These are phyloP conservation scores for Ilex paraguariensis DNA, from an alignment of 305 asterid genomes.

Conservation along the genomic window DNA sequence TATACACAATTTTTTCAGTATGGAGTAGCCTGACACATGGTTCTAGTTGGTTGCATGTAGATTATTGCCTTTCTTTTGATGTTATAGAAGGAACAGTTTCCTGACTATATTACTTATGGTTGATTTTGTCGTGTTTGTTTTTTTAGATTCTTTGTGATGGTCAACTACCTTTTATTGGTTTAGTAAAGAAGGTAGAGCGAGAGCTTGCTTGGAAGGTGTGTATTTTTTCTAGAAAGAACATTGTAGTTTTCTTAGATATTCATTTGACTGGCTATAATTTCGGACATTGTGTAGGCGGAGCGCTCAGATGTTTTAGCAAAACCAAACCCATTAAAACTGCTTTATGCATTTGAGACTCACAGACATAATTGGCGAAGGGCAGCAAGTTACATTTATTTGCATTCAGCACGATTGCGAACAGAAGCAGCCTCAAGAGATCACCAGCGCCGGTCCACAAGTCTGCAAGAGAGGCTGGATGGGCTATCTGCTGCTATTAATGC, in stretches of 20 bases:
- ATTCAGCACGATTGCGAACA: conserved; percentile 64
- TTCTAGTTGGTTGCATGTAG: neutral
- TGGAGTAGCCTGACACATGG: neutral
- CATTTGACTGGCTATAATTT: conserved; percentile 12
- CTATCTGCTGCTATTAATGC: conserved; percentile 91
- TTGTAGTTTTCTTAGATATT: conserved; percentile 12
- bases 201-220: conserved; percentile 98
- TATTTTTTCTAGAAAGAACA: conserved; percentile 2
- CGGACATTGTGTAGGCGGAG: conserved; percentile 63
- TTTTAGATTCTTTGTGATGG: conserved; percentile 91
- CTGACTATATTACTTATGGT: neutral
- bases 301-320: conserved; percentile 78
- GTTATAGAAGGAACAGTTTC: neutral
- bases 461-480: conserved; percentile 89
- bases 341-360: conserved; percentile 90
- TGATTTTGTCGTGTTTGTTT: conserved; percentile 10
- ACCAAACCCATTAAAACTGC: conserved; percentile 85
- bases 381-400: conserved; percentile 69
- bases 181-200: conserved; percentile 79
- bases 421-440: conserved; percentile 65
- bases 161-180: conserved; percentile 88
- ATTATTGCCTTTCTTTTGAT: too few relatives aligned
- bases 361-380: conserved; percentile 96
- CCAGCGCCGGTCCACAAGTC: conserved; percentile 48
- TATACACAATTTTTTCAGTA: too few relatives aligned